Evolutionary conservation across 495 filamentous ascomycete species (phyloP).

Genomic region (Xylaria grammica): DNA sequence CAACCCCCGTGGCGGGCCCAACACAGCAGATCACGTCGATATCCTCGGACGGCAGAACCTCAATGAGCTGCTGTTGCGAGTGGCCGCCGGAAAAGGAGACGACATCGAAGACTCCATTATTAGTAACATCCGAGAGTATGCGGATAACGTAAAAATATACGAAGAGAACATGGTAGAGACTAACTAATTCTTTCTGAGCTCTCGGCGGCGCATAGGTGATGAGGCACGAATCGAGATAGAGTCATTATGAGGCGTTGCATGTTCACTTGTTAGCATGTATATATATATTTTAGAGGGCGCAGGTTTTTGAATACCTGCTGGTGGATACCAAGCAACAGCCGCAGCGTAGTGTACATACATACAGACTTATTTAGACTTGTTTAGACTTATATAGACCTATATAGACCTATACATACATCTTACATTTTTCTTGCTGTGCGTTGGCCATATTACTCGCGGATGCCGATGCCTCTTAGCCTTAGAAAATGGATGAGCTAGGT

Average conservation of each 20-base stretch:
- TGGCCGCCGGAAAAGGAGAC: conserved; percentile 87
- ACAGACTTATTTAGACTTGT: no score
- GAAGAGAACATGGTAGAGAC: conserved; percentile 43
- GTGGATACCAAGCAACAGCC: neutral
- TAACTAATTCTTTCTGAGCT: neutral
- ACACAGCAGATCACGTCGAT: conserved; percentile 97
- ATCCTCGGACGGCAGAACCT: conserved; percentile 87
- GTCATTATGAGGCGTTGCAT: conserved; percentile 3
- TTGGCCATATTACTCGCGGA: no score
- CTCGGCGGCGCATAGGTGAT: neutral
- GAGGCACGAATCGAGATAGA: neutral
- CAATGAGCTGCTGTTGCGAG: conserved; percentile 87
- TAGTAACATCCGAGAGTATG: conserved; percentile 81
- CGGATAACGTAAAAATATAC: conserved; percentile 75
- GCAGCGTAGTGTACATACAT: conserved; percentile 3
- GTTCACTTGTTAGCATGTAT: neutral
- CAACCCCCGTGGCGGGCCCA: conserved; percentile 88
- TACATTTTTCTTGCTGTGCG: no score
- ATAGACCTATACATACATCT: neutral
- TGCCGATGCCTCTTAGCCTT: neutral
- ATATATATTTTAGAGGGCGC: no score
- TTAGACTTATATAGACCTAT: neutral
- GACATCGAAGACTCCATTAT: conserved; percentile 76
- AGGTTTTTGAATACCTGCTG: conserved; percentile 5
- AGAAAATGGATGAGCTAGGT: neutral